phyloP scores from a whole-genome alignment of 495 filamentous ascomycete species.

The Hypoxylon trugodes region DNA sequence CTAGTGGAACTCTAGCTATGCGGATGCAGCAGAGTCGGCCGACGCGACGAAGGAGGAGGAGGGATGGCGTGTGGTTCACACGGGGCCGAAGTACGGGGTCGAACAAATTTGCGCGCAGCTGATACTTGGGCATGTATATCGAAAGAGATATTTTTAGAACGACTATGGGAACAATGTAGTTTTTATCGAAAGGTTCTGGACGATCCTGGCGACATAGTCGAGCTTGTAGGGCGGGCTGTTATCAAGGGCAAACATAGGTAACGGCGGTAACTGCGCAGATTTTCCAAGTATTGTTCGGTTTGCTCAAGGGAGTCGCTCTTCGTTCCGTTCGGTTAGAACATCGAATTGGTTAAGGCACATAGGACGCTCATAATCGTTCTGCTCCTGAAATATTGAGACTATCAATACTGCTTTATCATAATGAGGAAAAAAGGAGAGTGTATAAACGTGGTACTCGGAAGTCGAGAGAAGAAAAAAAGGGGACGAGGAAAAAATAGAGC shows the following conservation, averaged over 20 bases:
- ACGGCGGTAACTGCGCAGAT: conserved; percentile 23
- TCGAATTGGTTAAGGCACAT: conserved; percentile 33
- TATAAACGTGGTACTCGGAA: conserved; percentile 21
- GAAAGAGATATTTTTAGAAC: conserved; percentile 24
- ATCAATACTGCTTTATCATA: conserved; percentile 5
- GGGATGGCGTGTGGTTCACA: conserved; percentile 21
- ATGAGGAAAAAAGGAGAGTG: conserved; percentile 14
- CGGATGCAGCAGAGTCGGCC: conserved; percentile 8
- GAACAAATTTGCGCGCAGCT: conserved; percentile 28
- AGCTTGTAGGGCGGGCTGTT: conserved; percentile 19
- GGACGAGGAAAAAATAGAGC: conserved; percentile 3
- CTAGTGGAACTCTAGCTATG: conserved; percentile 19
- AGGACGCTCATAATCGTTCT: conserved; percentile 28
- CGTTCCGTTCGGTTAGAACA: conserved; percentile 31
- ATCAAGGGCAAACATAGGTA: conserved; percentile 41
- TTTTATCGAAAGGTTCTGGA: conserved; percentile 38
- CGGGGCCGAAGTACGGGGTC: conserved; percentile 11
- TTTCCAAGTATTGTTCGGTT: conserved; percentile 15
- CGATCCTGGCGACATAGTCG: conserved; percentile 45
- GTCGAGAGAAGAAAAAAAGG: background rate
- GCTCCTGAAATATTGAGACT: conserved; percentile 9
- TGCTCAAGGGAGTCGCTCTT: conserved; percentile 29
- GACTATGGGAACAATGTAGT: conserved; percentile 31
- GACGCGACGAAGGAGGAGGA: conserved; percentile 2
- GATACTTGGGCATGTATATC: conserved; percentile 26